Evolutionary conservation across 306 rosid species (phyloP).

Genomic region (Sophora flavescens): DNA sequence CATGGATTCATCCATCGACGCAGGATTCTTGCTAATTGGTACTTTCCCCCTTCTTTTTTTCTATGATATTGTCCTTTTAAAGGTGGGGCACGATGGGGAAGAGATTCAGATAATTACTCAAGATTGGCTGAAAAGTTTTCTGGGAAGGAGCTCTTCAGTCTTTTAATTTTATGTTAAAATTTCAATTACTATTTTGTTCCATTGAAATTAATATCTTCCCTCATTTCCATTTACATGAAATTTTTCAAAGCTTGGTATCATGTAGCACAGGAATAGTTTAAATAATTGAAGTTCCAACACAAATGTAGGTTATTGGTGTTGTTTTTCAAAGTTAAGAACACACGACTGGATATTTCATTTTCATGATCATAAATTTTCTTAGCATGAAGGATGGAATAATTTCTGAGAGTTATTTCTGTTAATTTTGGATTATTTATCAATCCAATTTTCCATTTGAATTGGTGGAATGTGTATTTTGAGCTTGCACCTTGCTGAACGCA

Average conservation of each 20-base stretch:
- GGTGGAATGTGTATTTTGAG: conserved; percentile 31
- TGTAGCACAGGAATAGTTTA: conserved; percentile 73
- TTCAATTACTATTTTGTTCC: conserved; percentile 56
- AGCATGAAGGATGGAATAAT: conserved; percentile 55
- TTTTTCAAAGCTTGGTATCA: conserved; percentile 57
- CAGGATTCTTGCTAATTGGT: conserved; percentile 72
- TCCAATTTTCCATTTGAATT: conserved; percentile 41
- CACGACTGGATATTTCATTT: conserved; percentile 58
- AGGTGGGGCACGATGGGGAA: conserved; percentile 59
- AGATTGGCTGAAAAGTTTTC: conserved; percentile 62
- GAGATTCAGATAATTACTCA: conserved; percentile 58
- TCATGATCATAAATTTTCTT: conserved; percentile 49
- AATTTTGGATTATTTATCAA: conserved; percentile 45
- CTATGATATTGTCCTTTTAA: conserved; percentile 43
- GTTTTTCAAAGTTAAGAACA: conserved; percentile 57
- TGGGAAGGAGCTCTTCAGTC: conserved; percentile 56
- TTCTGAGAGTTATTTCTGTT: conserved; percentile 47
- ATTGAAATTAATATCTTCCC: conserved; percentile 61
- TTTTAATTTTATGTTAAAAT: conserved; percentile 43
- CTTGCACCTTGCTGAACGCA: conserved; percentile 19
- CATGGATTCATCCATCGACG: conserved; percentile 60
- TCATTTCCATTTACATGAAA: conserved; percentile 64
- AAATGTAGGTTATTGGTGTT: conserved; percentile 57
- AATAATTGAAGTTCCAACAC: conserved; percentile 72
- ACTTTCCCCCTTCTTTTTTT: conserved; percentile 52